Base-by-base conservation (phyloP, 805 yeast genomes). In the Candida endomychidarum region DNA sequence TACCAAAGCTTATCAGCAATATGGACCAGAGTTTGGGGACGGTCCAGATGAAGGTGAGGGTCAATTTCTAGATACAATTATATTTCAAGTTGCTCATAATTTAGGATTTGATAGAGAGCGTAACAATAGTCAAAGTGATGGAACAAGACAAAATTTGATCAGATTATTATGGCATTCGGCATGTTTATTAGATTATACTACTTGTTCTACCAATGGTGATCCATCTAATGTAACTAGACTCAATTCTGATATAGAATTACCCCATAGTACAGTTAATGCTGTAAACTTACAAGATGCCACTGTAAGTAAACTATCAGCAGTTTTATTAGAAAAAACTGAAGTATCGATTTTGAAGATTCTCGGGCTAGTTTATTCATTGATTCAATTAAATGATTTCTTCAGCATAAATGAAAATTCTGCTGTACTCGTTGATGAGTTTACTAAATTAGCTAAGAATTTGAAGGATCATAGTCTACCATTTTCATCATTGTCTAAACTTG, bases 31-130 rank as follows among this genome's bases (percentile, higher is more conserved):
- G 43, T 78, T 75, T 51, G 83, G 82, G 24, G 81, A 77, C 49
- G 70, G 74, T 2, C 61, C 65, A 4, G 84, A 77, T 50, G 81
- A 77, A 39, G 81, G 80, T 34, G 78, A 76, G 33, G 70, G 79
- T 3, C 80, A 73, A 48, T 71, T 78, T 5, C 70, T 75, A 38
- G 55, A 74, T n/a, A 78, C 81, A 1, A 68, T 78, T 59, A 61
- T 80, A 19, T 59, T 80, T n/a, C 86, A 81, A 49, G 78, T 81
- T 81, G 86, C 82, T 0, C 69, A 76, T 39, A 71, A 81, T 28
- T 69, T 82, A 47, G 90, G 89, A 0, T 53, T 82, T 16, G 81
- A 83, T 54, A 69, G 87, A 50, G 88, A 83, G 48, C 87, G 89
- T 0, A 70, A 5, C 15, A 12, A 18, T n/a, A 44, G n/a, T n/a